These are phyloP conservation scores for Crotalaria pallida DNA, from an alignment of 306 rosid species.

Conservation along the genomic window DNA sequence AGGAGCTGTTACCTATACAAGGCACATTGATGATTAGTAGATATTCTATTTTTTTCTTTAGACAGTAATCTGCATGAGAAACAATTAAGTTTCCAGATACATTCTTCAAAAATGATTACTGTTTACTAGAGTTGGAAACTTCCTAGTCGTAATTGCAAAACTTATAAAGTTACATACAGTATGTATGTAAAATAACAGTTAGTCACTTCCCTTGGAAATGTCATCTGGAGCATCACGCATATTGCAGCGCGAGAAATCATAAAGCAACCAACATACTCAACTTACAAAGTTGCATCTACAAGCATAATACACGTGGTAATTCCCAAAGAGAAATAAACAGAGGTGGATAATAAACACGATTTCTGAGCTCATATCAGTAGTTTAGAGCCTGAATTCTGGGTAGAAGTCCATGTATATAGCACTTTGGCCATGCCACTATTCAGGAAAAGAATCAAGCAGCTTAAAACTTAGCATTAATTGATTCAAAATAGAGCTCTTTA, in stretches of 20 bases:
- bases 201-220: not conserved
- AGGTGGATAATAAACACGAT: not conserved
- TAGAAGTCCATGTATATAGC: not conserved
- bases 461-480: not conserved
- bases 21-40: not conserved
- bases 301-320: too few relatives aligned
- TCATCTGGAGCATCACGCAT: not conserved
- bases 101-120: not conserved
- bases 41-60: not conserved
- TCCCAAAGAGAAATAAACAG: not conserved
- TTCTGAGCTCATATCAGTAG: not conserved
- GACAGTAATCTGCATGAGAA: not conserved
- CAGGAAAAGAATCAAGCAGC: not conserved
- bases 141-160: not conserved
- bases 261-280: not conserved
- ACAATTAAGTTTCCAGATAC: not conserved
- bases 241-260: not conserved
- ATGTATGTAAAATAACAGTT: not conserved
- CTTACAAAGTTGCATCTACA: not conserved
- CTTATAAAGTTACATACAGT: not conserved
- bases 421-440: not conserved
- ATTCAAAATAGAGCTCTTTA: not conserved
- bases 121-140: not conserved
- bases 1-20: slow-evolving; percentile 70
- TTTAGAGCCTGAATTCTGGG: not conserved